Percentiles rank a stretch among this genome's conserved stretches.
These are phyloP conservation scores for Talaromyces verruculosus DNA, from an alignment of 2,329 filamentous ascomycete species.

Conservation along the genomic window DNA sequence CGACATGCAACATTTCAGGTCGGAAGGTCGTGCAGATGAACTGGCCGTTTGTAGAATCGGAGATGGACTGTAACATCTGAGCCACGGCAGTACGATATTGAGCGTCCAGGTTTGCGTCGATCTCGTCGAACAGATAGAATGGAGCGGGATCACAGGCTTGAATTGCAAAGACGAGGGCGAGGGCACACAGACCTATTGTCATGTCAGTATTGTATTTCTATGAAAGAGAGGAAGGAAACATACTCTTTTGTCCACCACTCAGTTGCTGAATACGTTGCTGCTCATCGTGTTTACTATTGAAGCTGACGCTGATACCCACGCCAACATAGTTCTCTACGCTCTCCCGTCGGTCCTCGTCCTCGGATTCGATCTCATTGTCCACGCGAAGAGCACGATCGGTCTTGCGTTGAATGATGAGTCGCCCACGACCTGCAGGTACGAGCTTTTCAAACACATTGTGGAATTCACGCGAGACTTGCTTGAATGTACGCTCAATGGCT, in stretches of 20 bases:
- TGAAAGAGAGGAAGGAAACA: conserved; percentile 38
- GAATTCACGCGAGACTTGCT: conserved; percentile 93
- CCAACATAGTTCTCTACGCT: conserved; percentile 92
- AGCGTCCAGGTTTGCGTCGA: conserved; percentile 95
- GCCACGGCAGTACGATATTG: conserved; percentile 97
- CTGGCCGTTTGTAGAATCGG: conserved; percentile 61
- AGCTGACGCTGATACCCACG: conserved; percentile 94
- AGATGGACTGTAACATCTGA: conserved; percentile 78
- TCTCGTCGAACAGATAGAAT: conserved; percentile 99
- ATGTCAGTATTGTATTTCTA: background rate
- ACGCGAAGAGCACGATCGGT: conserved; percentile 67
- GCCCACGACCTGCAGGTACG: conserved; percentile 87
- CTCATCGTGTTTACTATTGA: conserved; percentile 98
- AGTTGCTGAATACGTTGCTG: conserved; percentile 97
- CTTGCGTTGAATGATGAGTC: conserved; percentile 88
- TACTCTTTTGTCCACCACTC: conserved; percentile 95
- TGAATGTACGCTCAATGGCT: conserved; percentile 97
- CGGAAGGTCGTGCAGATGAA: conserved; percentile 99
- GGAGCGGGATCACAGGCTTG: conserved; percentile 96
- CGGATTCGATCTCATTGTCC: conserved; percentile 67
- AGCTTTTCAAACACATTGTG: conserved; percentile 90
- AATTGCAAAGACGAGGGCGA: conserved; percentile 98
- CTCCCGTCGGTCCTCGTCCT: conserved; percentile 60
- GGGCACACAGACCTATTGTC: conserved; percentile 74
- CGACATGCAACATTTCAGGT: conserved; percentile 91